Conservation (phyloP, 208 protist species). For the Leishmania tropica region DNA sequence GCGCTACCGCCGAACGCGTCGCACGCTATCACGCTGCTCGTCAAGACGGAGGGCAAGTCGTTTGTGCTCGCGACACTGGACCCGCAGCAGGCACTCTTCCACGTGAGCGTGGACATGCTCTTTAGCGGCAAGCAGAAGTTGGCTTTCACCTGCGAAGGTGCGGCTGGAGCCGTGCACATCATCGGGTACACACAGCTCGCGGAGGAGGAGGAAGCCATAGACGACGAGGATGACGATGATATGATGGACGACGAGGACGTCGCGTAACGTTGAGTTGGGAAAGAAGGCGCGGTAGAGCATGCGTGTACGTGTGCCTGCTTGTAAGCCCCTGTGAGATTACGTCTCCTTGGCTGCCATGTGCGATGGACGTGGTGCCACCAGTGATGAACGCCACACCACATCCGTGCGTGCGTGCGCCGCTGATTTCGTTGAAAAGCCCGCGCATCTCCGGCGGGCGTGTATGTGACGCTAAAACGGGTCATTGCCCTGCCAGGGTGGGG, state of each 20-base stretch:
- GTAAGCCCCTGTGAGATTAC: not conserved
- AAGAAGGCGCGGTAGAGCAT: not conserved
- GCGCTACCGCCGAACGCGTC: constrained; percentile 63
- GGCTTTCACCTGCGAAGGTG: constrained; percentile 48
- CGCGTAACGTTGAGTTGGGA: too few relatives aligned
- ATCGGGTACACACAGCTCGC: constrained; percentile 72
- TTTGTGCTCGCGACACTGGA: constrained; percentile 76
- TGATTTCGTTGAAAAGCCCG: not conserved
- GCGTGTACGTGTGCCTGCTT: not conserved
- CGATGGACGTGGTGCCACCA: not conserved
- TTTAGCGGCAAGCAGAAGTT: constrained; percentile 50
- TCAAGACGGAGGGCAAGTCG: constrained; percentile 43
- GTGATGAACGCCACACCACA: not conserved
- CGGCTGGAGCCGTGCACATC: constrained; percentile 60
- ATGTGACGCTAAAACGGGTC: not conserved
- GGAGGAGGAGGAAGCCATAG: constrained; percentile 41
- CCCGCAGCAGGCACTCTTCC: constrained; percentile 61
- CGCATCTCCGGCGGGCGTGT: not conserved
- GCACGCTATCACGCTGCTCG: constrained; percentile 47
- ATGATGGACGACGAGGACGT: not conserved
- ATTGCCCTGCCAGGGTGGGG: not conserved
- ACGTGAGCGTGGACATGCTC: constrained; percentile 69
- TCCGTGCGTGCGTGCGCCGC: not conserved
- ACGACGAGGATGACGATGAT: constrained; percentile 36
- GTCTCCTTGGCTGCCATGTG: not conserved